phyloP scores from a whole-genome alignment of 202 grass and related monocot genomes.

The Brachypodium distachyon region DNA sequence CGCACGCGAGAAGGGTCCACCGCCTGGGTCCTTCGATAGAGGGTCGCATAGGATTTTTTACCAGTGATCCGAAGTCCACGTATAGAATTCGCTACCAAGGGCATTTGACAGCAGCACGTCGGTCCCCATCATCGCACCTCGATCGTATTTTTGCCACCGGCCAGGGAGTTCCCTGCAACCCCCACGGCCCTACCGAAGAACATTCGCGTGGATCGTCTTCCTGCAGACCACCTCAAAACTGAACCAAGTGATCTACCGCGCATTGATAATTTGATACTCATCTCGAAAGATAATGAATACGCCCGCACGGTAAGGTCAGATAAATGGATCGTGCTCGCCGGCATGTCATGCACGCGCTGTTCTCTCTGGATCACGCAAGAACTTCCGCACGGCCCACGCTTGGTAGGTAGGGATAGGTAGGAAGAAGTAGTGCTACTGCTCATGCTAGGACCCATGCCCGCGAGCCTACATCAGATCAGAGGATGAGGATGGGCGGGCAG shows the following conservation, averaged over 20 bases:
- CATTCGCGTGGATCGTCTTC: neutral
- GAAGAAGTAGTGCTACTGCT: neutral
- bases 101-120: too few relatives aligned
- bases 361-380: constrained; percentile 1
- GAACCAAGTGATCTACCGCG: neutral
- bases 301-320: neutral
- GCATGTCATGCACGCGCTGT: neutral
- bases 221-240: neutral
- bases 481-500: neutral
- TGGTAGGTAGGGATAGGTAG: neutral
- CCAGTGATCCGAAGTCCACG: too few relatives aligned
- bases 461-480: neutral
- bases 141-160: neutral
- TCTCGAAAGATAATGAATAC: neutral
- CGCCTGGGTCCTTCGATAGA: too few relatives aligned
- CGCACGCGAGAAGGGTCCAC: too few relatives aligned
- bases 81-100: too few relatives aligned
- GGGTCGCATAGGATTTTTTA: too few relatives aligned
- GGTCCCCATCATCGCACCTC: neutral
- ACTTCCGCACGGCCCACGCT: neutral
- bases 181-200: neutral
- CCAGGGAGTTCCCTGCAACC: neutral
- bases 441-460: neutral
- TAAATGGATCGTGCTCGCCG: neutral
- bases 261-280: too few relatives aligned